Conservation (phyloP, 345 rosid species). For the Salix dunnii region DNA sequence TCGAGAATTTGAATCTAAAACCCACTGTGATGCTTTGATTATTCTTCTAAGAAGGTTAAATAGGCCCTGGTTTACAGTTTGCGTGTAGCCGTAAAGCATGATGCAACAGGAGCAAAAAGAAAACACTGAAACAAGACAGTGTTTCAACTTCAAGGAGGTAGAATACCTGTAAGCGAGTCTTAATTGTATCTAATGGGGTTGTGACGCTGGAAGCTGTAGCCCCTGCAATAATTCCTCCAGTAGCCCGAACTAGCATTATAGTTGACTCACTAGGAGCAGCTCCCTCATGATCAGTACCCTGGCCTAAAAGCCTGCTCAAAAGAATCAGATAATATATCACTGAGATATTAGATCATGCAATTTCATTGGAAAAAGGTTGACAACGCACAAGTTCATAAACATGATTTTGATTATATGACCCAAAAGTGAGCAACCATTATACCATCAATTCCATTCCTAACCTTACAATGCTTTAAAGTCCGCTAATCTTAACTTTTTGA, state of each 20-base stretch:
- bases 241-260: constrained; percentile 75
- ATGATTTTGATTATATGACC: not conserved
- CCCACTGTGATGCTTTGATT: not conserved
- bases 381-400: not conserved
- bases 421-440: not conserved
- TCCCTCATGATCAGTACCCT: constrained; percentile 42
- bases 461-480: not conserved
- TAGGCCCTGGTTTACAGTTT: not conserved
- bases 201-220: constrained; percentile 93
- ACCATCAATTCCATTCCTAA: not conserved
- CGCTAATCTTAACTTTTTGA: not conserved
- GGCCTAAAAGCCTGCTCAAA: constrained; percentile 61
- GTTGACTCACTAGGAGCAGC: constrained; percentile 48
- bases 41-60: not conserved
- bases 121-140: not conserved
- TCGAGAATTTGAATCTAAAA: not conserved
- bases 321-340: constrained; percentile 19
- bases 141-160: constrained; percentile 11
- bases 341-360: not conserved
- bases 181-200: constrained; percentile 91
- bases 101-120: not conserved
- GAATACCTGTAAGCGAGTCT: constrained; percentile 90
- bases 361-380: not conserved
- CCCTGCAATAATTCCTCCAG: constrained; percentile 91
- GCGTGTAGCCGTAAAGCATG: not conserved